Percentiles rank a stretch among this genome's conserved stretches.
Conservation (phyloP, 768 basidiomycete genomes). For the Termitomyces sp. region DNA sequence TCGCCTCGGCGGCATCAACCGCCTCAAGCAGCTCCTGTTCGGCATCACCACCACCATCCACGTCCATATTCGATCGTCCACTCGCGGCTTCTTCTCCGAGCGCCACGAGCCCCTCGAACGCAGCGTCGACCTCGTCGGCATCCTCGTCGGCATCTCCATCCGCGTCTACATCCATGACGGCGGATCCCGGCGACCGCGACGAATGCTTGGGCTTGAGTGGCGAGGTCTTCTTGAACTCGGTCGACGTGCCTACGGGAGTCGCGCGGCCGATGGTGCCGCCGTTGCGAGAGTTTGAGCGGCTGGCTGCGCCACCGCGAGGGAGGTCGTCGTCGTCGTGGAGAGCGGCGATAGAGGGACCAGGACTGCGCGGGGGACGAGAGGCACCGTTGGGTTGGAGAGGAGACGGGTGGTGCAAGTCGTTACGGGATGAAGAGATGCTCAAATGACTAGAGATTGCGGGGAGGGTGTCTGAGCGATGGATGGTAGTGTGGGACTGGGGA, state of each 20-base stretch:
- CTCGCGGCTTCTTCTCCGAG: constrained; percentile 8
- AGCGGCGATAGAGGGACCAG: constrained; percentile 6
- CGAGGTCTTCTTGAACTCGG: neutral
- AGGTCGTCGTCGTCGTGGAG: neutral
- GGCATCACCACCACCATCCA: constrained; percentile 26
- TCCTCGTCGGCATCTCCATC: constrained; percentile 30
- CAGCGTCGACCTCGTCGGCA: constrained; percentile 28
- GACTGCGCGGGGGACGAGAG: constrained; percentile 5
- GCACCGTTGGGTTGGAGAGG: constrained; percentile 1
- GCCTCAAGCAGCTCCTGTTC: constrained; percentile 48
- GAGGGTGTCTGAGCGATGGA: constrained; percentile 15
- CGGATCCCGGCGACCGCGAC: constrained; percentile 6
- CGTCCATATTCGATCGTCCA: constrained; percentile 3
- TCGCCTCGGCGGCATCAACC: constrained; percentile 44
- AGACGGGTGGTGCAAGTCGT: neutral
- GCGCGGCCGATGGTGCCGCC: constrained; percentile 2
- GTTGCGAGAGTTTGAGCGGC: constrained; percentile 9
- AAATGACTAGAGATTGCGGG: constrained; percentile 12
- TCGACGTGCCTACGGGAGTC: neutral
- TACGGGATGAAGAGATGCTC: constrained; percentile 2
- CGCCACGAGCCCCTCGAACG: constrained; percentile 18
- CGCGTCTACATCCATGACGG: constrained; percentile 21
- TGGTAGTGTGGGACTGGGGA: constrained; percentile 7
- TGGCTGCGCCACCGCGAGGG: neutral
- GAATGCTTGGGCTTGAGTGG: constrained; percentile 14